Base-by-base conservation (phyloP, 148 eudicot genomes). In the Gaultheria prostrata region DNA sequence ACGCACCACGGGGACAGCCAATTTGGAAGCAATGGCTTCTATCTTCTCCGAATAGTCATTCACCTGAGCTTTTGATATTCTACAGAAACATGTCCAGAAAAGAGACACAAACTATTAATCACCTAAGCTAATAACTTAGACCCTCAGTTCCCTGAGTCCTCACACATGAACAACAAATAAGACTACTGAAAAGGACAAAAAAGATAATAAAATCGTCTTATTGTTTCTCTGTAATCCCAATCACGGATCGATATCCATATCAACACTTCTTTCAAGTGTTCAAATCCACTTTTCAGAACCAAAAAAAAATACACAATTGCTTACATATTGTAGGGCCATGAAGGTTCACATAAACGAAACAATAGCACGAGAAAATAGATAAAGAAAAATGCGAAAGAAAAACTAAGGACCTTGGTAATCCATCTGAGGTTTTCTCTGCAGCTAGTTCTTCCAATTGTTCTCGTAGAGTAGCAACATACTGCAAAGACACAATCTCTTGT, bases 11-110 rank as follows among this genome's bases (percentile, higher is more conserved):
- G 94, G 86, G 61, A 86, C 85, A 70, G 77, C 92, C 90, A 93
- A 84, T 83, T 86, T 91, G 67, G 93, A 86, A 75, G 98, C 97
- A 85, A 96, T 77, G 57, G 94, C 90, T 92, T 93, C 98, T 86
- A 96, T 90, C 89, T 92, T 93, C 85, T 93, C 94, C 26, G 94
- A 93, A 86, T 96, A 96, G 53, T 96, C 98, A 88, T 89, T 93
- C 89, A 94, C 61, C 83, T 89, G 91, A 57, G 91, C 94, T 86
- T 96, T 93, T 48, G 97, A 96, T 83, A 92, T 82, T 88, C 98
- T 94, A 80, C 61, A 87, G 83, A 80, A 77, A 82, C 33, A 83
- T 51, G 51, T 24, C 70, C 76, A 78, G 28, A 53, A 63, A 45
- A 61, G 32, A 82, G 43, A 46, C 32, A 77, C 11, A 77, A 28